Percentiles rank a stretch among this genome's conserved stretches.
Conservation (phyloP, 2,329 filamentous ascomycete species). For the Aspergillus clavatus region DNA sequence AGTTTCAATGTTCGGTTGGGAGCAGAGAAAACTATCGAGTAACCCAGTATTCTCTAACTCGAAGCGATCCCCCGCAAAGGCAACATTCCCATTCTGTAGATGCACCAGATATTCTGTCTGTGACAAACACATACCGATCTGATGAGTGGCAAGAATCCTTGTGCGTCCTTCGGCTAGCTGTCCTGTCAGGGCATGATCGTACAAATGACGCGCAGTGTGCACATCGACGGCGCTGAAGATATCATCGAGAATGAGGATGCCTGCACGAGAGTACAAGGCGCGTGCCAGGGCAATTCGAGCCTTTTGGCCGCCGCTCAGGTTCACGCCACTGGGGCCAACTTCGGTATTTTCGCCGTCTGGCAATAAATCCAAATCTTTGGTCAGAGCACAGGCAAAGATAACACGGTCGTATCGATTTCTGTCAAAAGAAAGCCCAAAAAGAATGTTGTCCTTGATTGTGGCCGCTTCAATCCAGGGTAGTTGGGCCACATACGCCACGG, state of each 20-base stretch:
- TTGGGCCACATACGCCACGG: constrained; percentile 68
- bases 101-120: not conserved
- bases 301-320: constrained; percentile 76
- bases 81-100: not conserved
- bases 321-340: constrained; percentile 75
- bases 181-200: constrained; percentile 67
- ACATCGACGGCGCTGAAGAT: constrained; percentile 76
- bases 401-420: constrained; percentile 63
- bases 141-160: constrained; percentile 72
- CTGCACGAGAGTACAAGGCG: constrained; percentile 70
- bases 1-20: too few relatives aligned
- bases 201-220: constrained; percentile 71
- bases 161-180: constrained; percentile 64
- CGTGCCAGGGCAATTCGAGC: constrained; percentile 73
- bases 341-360: constrained; percentile 69
- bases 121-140: constrained; percentile 28
- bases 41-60: not conserved
- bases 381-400: constrained; percentile 64
- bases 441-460: constrained; percentile 68
- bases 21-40: too few relatives aligned
- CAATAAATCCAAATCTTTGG: constrained; percentile 68
- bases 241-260: constrained; percentile 71
- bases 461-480: constrained; percentile 79
- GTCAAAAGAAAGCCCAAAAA: constrained; percentile 66
- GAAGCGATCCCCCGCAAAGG: not conserved